Base-by-base conservation (phyloP, 2,329 filamentous ascomycete genomes). In the Lomentospora prolificans region DNA sequence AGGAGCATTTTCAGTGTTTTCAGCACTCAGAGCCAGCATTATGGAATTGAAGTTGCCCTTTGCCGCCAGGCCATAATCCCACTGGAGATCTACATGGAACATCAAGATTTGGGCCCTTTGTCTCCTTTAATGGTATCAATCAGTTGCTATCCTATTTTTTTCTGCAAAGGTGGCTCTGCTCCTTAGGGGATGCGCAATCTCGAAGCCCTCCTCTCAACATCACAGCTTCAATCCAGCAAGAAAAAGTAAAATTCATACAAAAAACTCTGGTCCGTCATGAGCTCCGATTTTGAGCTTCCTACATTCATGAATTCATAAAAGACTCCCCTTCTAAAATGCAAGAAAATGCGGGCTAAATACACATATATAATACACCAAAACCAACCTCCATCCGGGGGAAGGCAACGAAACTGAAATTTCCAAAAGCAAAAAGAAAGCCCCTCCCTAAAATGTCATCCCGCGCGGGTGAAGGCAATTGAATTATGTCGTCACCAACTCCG, bases 291-390 rank as follows among this genome's bases (percentile, higher is more conserved):
- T 19, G 24, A 14, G 44, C 10, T 44, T 10, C 52, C 30, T 19
- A 44, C 19, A 27, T 39, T 54, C 52, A 46, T 54, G 31, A 54
- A n/a, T 46, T 54, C 52, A 44, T 54, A 27, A 54, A 12, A 22
- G 19, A 48, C 44, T 30, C 41, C 51, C 12, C 46, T 31, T 39
- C 52, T 54, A 54, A 46, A 44, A 54, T 54, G 52, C 52, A 54
- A 36, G 31, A 41, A 24, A 48, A 53, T 33, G 12, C 30, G 12
- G 30, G 30, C 12, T 6, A 33, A 33, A 33, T 33, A 12, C 30
- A 33, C 30, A n/a, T n/a, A n/a, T 17, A 33, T 6, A n/a, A 19
- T 3, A 30, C 2, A 24, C 12, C 19, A 17, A 28, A 22, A 17
- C 36, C 30, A 33, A 33, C 30, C 30, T 33, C 30, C 12, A n/a